These are phyloP conservation scores for Pythium myriotylum DNA, from an alignment of 352 stramenopile species.

Conservation along the genomic window DNA sequence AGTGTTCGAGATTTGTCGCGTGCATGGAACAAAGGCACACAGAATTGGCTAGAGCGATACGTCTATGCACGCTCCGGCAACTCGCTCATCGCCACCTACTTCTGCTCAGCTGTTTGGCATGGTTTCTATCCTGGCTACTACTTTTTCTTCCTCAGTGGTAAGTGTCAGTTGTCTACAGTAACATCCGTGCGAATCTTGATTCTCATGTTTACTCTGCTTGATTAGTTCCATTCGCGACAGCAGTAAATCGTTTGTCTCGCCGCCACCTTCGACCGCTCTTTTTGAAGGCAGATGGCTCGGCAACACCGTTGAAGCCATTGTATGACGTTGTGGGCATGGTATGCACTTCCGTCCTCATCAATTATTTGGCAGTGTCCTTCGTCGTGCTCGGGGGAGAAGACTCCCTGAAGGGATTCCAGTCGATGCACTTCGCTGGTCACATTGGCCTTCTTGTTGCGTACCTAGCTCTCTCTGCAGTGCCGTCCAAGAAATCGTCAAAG, in stretches of 20 bases:
- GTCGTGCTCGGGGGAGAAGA: conserved; percentile 68
- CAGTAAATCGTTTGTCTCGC: conserved; percentile 64
- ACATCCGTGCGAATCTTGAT: neutral
- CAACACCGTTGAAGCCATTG: conserved; percentile 39
- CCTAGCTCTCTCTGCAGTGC: conserved; percentile 40
- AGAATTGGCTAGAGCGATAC: conserved; percentile 96
- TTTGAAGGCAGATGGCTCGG: conserved; percentile 29
- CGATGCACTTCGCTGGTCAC: conserved; percentile 64
- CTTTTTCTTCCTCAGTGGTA: conserved; percentile 91
- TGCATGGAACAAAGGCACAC: conserved; percentile 97
- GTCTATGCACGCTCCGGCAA: conserved; percentile 96
- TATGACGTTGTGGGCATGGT: conserved; percentile 64
- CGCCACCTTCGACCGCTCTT: conserved; percentile 64
- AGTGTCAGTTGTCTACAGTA: neutral
- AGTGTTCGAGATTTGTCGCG: conserved; percentile 90
- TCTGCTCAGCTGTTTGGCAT: conserved; percentile 96
- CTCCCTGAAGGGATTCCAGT: conserved; percentile 44
- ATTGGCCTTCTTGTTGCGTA: conserved; percentile 43
- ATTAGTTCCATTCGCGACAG: conserved; percentile 60
- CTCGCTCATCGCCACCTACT: conserved; percentile 93
- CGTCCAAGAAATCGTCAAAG: conserved; percentile 32
- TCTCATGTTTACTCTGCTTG: conserved; percentile 2
- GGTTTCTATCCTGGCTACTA: conserved; percentile 99
- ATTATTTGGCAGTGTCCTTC: conserved; percentile 77
- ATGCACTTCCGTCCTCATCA: conserved; percentile 57